Conservation (phyloP, 2,329 filamentous ascomycete genomes). For the Stylonectria norvegica region DNA sequence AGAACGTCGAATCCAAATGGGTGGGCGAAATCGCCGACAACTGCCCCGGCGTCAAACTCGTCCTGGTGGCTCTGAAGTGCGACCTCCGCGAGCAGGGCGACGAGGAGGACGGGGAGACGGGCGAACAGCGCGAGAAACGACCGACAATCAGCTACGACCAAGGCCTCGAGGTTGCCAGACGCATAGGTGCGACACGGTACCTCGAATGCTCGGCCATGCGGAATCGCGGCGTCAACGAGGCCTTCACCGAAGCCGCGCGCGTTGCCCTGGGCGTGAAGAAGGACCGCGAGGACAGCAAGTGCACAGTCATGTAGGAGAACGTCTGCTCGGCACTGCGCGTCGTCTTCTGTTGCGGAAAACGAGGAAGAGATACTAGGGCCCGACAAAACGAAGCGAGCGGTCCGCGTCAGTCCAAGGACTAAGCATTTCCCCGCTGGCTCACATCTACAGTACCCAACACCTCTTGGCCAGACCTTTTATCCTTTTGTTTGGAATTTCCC, state of each 20-base stretch:
- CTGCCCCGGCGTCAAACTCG: constrained; percentile 90
- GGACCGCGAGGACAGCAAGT: constrained; percentile 60
- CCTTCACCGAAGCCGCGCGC: constrained; percentile 94
- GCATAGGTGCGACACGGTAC: constrained; percentile 90
- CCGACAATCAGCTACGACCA: constrained; percentile 86
- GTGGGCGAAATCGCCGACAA: constrained; percentile 97
- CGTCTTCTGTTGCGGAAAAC: constrained; percentile 5
- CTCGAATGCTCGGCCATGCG: constrained; percentile 98
- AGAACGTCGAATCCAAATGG: constrained; percentile 99
- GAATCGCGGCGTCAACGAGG: constrained; percentile 96
- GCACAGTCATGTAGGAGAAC: constrained; percentile 54
- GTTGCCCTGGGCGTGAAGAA: constrained; percentile 77
- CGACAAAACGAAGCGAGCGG: constrained; percentile 5
- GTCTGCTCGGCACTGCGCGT: neutral
- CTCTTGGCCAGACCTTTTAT: neutral
- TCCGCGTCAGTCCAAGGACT: neutral
- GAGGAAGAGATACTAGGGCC: neutral
- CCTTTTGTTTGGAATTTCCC: neutral
- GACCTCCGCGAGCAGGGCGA: constrained; percentile 78
- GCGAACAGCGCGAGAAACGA: constrained; percentile 54
- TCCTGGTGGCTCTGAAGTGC: constrained; percentile 94
- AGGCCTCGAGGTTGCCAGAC: constrained; percentile 83
- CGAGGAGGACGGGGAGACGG: constrained; percentile 61
- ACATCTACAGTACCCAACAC: neutral
- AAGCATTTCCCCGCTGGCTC: neutral